phyloP scores from a whole-genome alignment of 352 stramenopile species.

The Lagenidium giganteum region DNA sequence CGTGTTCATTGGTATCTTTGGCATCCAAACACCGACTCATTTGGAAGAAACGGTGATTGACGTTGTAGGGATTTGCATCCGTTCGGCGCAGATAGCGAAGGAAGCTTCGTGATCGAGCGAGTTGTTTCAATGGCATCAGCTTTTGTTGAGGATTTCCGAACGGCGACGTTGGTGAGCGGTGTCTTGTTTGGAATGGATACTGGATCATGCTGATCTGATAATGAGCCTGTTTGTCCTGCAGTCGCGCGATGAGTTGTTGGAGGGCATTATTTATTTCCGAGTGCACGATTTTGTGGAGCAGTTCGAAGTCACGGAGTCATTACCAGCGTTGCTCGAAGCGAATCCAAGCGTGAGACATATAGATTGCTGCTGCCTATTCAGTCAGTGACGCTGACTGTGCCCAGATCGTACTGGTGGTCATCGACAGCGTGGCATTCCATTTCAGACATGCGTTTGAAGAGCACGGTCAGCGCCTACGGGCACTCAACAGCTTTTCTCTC shows the following conservation, averaged over 20 bases:
- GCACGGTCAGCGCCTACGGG: slow-evolving; percentile 48
- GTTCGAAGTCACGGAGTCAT: slow-evolving; percentile 76
- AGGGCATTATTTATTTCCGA: slow-evolving; percentile 68
- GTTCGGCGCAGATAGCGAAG: slow-evolving; percentile 78
- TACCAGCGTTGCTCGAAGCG: slow-evolving; percentile 49
- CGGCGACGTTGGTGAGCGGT: slow-evolving; percentile 8
- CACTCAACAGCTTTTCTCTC: slow-evolving; percentile 65
- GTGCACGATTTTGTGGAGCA: slow-evolving; percentile 88
- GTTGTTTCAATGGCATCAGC: slow-evolving; percentile 76
- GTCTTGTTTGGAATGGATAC: background rate
- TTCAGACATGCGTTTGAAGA: slow-evolving; percentile 87
- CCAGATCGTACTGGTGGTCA: slow-evolving; percentile 82
- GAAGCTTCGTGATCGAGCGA: slow-evolving; percentile 88
- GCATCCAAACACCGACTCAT: no score
- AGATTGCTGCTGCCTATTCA: background rate
- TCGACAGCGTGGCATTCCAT: slow-evolving; percentile 95
- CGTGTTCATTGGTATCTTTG: slow-evolving; percentile 61
- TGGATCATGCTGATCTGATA: slow-evolving; percentile 4
- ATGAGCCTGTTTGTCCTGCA: slow-evolving; percentile 20
- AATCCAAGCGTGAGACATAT: slow-evolving; percentile 22
- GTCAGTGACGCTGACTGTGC: background rate
- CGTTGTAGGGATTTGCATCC: background rate
- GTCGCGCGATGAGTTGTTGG: slow-evolving; percentile 76
- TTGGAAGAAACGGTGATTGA: background rate
- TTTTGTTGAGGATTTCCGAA: slow-evolving; percentile 70